Evolutionary conservation across 345 rosid species (phyloP), one percentile per base, ranked within the genome.

Genomic region (Kandelia obovata): DNA sequence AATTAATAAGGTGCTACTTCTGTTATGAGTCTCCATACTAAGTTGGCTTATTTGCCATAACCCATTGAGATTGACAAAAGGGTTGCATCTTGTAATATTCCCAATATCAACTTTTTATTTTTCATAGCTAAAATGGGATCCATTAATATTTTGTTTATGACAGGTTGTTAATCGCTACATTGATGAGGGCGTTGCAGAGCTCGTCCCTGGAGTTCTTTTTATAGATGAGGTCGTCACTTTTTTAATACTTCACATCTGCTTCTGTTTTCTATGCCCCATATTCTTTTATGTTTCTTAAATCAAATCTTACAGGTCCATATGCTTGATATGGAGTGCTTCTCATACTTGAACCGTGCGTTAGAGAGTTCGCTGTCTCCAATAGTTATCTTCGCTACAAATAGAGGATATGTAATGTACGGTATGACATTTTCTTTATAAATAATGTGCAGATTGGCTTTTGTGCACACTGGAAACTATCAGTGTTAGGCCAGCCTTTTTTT

Each of bases 311-410:
- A 95, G 98, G 99, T 95, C 32, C 98, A 95, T 73, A 95, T 92
- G 99, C 85, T 95, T 82, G 99, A 95, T 77, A 89, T 95, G 99
- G 98, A 95, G 84, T 95, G 98, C 78, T 95, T 92, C 74, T 92
- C 98, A 0, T 95, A 95, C 80, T 69, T 95, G 73, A 95, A 95
- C 83, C 98, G 99, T 72, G 99, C 99, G 58, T 83, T 95, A 60
- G 99, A 92, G 84, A 95, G 99, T 76, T 90, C 99, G 1, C 73
- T 95, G 58, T 86, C 99, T 55, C 98, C 99, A 39, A 90, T 95
- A 26, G 99, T 95, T 63, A 92, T 92, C 81, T 92, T 95, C 78
- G 99, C 99, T 61, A 92, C 99, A 71, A 95, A 95, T 74, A 88
- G 99, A 78, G 99, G 99, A 89, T 95, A 58, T 95, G 99, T 78